phyloP scores from a whole-genome alignment of 192 early-diverging fungal genomes.

The Coemansia asiatica region DNA sequence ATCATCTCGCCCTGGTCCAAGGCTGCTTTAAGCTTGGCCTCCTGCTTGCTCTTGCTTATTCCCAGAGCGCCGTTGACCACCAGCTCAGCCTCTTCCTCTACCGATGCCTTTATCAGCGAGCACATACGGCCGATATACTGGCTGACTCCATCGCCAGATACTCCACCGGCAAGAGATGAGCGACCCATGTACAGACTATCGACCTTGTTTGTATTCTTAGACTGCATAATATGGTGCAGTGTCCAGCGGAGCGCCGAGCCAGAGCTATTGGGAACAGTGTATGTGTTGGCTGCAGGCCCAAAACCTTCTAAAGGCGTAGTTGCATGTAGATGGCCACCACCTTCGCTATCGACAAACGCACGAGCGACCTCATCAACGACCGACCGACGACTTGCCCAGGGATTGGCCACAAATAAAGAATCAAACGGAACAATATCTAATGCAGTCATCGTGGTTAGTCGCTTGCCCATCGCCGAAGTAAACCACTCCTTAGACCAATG shows the following conservation, averaged over 20 bases:
- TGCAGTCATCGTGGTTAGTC: conserved; percentile 37
- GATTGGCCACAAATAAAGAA: conserved; percentile 38
- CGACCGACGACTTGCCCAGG: conserved; percentile 19
- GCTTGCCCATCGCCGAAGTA: conserved; percentile 35
- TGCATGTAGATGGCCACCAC: conserved; percentile 50
- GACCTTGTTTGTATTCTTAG: conserved; percentile 28
- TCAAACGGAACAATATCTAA: conserved; percentile 46
- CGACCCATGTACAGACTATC: conserved; percentile 49
- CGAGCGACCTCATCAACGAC: conserved; percentile 48
- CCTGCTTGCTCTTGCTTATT: conserved; percentile 15
- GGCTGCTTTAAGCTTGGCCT: conserved; percentile 9
- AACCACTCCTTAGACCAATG: conserved; percentile 53
- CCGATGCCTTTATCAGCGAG: conserved; percentile 46
- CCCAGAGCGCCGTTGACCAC: conserved; percentile 40
- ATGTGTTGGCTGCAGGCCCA: conserved; percentile 31
- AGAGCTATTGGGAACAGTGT: conserved; percentile 36
- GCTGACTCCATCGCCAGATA: conserved; percentile 42
- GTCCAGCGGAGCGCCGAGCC: conserved; percentile 48
- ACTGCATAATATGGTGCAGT: conserved; percentile 50
- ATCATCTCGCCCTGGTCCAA: conserved; percentile 28
- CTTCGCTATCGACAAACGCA: conserved; percentile 55
- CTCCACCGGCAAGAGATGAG: conserved; percentile 47
- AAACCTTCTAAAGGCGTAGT: conserved; percentile 38
- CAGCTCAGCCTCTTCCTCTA: conserved; percentile 44
- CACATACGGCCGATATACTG: conserved; percentile 48